Evolutionary conservation across 176 grass and related monocot species (phyloP), one percentile per base, ranked within the genome.

Genomic region (Themeda triandra): DNA sequence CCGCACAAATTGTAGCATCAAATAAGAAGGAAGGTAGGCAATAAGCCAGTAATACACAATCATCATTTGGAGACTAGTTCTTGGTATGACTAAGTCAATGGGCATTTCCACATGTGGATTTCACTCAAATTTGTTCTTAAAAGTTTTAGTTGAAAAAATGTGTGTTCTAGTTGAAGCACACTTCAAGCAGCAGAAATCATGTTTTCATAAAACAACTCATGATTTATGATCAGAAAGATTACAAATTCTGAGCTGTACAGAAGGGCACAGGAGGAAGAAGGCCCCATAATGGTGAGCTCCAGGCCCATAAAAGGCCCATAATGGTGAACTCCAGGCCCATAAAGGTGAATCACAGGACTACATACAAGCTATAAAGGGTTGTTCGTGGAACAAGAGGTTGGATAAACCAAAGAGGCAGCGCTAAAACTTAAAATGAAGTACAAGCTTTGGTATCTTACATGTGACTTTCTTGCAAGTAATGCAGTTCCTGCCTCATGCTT

Each of bases 401-500:
- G n/a, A 46, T n/a, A n/a, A n/a, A n/a, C n/a, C n/a, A n/a, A n/a
- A n/a, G n/a, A n/a, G n/a, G n/a, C n/a, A 23, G 53, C 33, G 48
- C 35, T 42, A 27, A 58, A 79, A 28, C 63, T 18, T 36, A 15
- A 21, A 13, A 67, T 31, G 56, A 67, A 69, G 4, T 56, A 18
- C 40, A 58, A 66, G 45, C 41, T 41, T 63, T 32, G 29, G 29
- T 69, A 32, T 49, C 77, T 73, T 88, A 85, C 82, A 82, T 88
- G 79, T 45, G 66, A 13, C 82, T 74, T 82, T 29, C 73, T 68
- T 17, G 60, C 86, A 83, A 88, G 86, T 86, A 82, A 83, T 92
- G 90, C 86, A 35, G 86, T 88, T 88, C 66, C 40, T 56, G 40
- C 83, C 86, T 92, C 86, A 70, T 48, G 86, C 86, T 88, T 75